Evolutionary conservation across 2,329 filamentous ascomycete genomes (phyloP).

Genomic region (Sphaerulina vaccinii): DNA sequence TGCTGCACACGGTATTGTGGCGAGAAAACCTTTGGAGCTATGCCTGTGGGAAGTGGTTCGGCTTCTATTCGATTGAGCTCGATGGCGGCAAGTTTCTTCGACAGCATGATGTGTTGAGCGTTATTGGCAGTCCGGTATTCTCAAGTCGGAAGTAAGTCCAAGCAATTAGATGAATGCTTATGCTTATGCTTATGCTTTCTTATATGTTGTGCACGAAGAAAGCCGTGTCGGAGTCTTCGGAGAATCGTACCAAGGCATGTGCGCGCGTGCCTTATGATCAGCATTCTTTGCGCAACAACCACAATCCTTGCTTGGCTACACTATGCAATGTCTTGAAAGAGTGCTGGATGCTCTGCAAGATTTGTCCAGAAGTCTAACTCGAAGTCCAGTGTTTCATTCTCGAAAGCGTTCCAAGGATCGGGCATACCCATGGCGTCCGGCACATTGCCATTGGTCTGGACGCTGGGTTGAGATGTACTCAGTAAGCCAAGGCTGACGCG

Average conservation of each 20-base stretch:
- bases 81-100: constrained; percentile 15
- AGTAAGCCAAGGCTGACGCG: constrained; percentile 11
- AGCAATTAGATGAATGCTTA: neutral
- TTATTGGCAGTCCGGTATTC: neutral
- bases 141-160: neutral
- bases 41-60: constrained; percentile 15
- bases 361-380: constrained; percentile 37
- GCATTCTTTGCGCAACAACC: neutral
- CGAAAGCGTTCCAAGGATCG: constrained; percentile 12
- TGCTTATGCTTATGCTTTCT: too few species aligned
- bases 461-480: neutral
- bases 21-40: constrained; percentile 21
- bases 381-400: constrained; percentile 25
- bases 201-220: too few species aligned
- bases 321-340: constrained; percentile 7
- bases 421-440: neutral
- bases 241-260: neutral
- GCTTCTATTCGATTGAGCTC: constrained; percentile 9
- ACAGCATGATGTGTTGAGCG: constrained; percentile 4
- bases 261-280: neutral
- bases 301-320: neutral
- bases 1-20: constrained; percentile 4
- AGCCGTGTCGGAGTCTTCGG: neutral
- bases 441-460: too few species aligned
- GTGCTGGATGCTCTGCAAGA: constrained; percentile 35